These are phyloP conservation scores for Ogataea zsoltii DNA, from an alignment of 805 yeast genomes.

Conservation along the genomic window DNA sequence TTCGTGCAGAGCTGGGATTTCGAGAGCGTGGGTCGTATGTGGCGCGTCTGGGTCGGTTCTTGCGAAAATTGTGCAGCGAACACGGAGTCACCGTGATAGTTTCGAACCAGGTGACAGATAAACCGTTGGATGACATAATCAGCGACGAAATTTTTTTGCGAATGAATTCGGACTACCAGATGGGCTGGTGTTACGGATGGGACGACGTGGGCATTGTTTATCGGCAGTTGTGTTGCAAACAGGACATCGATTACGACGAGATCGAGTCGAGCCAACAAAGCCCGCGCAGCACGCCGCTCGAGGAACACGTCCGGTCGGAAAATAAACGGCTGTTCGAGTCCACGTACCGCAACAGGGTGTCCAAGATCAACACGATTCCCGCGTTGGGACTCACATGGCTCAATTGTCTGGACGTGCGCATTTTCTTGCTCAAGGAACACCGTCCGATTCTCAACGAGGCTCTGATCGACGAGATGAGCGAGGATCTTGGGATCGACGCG, in stretches of 20 bases:
- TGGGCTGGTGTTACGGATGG: slow-evolving; percentile 81
- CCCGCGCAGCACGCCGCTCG: slow-evolving; percentile 22
- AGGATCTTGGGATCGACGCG: slow-evolving; percentile 35
- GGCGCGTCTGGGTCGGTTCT: slow-evolving; percentile 43
- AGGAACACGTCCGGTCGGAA: slow-evolving; percentile 27
- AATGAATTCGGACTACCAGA: slow-evolving; percentile 58
- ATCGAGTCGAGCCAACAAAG: slow-evolving; percentile 11
- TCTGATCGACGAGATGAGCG: slow-evolving; percentile 36
- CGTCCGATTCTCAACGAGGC: slow-evolving; percentile 39
- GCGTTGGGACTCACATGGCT: slow-evolving; percentile 60
- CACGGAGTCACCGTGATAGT: slow-evolving; percentile 62
- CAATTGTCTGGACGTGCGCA: slow-evolving; percentile 49
- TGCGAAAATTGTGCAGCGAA: slow-evolving; percentile 49
- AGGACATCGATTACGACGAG: slow-evolving; percentile 21
- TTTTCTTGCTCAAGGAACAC: slow-evolving; percentile 45
- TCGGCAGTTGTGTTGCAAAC: slow-evolving; percentile 27
- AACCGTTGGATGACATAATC: slow-evolving; percentile 39
- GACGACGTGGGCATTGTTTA: slow-evolving; percentile 39
- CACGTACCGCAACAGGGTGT: slow-evolving; percentile 33
- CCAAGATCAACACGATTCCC: slow-evolving; percentile 42
- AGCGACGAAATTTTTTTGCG: slow-evolving; percentile 35
- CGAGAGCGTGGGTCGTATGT: slow-evolving; percentile 45
- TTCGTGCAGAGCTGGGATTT: slow-evolving; percentile 59
- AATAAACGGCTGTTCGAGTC: slow-evolving; percentile 33
- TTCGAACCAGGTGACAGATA: slow-evolving; percentile 80